phyloP scores from a whole-genome alignment of 768 basidiomycete genomes.

The Lactarius hatsudake region DNA sequence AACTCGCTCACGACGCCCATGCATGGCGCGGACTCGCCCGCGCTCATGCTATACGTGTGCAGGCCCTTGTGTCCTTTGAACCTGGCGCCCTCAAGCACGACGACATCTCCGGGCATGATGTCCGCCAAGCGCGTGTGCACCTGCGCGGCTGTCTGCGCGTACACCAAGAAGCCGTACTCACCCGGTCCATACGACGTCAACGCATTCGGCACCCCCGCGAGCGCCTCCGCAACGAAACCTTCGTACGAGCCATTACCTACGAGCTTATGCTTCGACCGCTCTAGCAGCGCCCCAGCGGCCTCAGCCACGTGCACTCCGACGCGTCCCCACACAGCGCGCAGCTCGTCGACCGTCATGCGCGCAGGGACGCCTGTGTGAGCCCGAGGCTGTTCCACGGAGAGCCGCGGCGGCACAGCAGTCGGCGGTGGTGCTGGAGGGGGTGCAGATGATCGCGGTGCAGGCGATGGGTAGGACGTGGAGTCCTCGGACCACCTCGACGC shows the following conservation, averaged over 20 bases:
- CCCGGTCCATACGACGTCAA: constrained; percentile 38
- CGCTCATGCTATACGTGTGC: constrained; percentile 62
- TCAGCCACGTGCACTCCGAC: constrained; percentile 75
- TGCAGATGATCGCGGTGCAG: constrained; percentile 32
- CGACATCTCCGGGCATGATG: constrained; percentile 83
- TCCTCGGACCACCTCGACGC: constrained; percentile 62
- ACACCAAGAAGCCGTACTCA: constrained; percentile 72
- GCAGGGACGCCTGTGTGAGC: constrained; percentile 32
- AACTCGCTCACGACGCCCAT: constrained; percentile 79
- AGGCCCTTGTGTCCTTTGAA: constrained; percentile 81
- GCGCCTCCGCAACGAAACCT: constrained; percentile 70
- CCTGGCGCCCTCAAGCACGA: constrained; percentile 70
- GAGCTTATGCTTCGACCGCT: constrained; percentile 72
- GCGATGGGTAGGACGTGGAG: constrained; percentile 38
- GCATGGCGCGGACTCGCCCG: constrained; percentile 54
- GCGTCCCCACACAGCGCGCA: constrained; percentile 66
- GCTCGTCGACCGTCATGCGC: constrained; percentile 56
- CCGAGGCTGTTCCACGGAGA: constrained; percentile 7
- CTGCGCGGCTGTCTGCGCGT: constrained; percentile 59
- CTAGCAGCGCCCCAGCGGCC: constrained; percentile 61
- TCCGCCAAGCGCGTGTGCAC: constrained; percentile 77
- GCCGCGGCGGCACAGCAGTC: neutral
- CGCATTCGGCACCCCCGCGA: constrained; percentile 66
- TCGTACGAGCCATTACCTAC: constrained; percentile 83
- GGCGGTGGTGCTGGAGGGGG: constrained; percentile 26